Base-by-base conservation (phyloP, 2,329 filamentous ascomycete genomes). In the Leptodontidium sp. region DNA sequence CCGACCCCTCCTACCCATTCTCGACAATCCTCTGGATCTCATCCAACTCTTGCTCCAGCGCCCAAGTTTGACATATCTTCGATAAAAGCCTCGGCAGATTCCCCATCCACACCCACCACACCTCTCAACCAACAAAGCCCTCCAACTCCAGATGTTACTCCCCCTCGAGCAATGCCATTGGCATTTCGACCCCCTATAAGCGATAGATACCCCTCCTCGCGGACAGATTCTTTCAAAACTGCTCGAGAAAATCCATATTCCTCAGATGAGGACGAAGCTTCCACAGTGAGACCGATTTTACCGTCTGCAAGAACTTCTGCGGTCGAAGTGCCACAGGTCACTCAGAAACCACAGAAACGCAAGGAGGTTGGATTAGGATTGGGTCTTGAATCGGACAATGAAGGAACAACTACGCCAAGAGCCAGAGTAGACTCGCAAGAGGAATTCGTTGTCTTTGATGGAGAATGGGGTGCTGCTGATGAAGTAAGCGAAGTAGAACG, bases 121-220 rank as follows among this genome's bases (percentile, higher is more conserved):
- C 89, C 90, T 61, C 85, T 88, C 35, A 87, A 88, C 72, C 87
- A 90, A 72, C 85, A 86, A 75, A 92, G 88, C 74, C 90, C 90
- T 17, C 91, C 90, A 40, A 94, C 91, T 2, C 92, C 91, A 43
- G 91, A 93, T 79, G 86, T 91, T 57, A 94, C 91, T 17, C 92
- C 91, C 64, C 91, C 91, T 45, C 86, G 88, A 59, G 79, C 78
- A 47, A 83, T 82, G 67, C 80, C 83, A 17, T 82, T 81, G 75
- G 76, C 80, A 64, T 76, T 82, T 57, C 85, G 86, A 40, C 84
- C 85, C 21, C 77, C 79, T 45, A 75, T 83, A 55, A 80, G 79
- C 70, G 85, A 89, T 71, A 84, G 86, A 67, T 75, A 77, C 62
- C 74, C 76, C 15, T 78, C 77, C 5, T 78, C 78, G 21, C 75